These are phyloP conservation scores for Rhizophagus clarus DNA, from an alignment of 192 early-diverging fungal species.

Conservation along the genomic window DNA sequence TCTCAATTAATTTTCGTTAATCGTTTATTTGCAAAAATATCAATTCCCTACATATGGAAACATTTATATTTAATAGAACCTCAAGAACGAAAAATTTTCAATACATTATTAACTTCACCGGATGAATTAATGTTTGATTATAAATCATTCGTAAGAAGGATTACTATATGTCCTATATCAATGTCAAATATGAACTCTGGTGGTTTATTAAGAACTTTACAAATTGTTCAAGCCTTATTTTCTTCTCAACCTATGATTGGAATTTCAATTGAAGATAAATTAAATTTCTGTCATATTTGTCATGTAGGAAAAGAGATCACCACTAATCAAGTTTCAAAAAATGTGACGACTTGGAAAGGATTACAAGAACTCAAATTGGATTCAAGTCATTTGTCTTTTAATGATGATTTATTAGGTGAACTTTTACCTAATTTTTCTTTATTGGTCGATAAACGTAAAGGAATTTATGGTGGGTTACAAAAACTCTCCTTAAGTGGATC, in stretches of 20 bases:
- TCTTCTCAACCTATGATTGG: background rate
- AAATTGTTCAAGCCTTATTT: background rate
- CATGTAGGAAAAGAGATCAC: constrained; percentile 20
- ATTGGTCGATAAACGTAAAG: background rate
- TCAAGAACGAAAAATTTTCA: constrained; percentile 1
- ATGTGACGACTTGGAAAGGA: background rate
- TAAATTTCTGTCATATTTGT: constrained; percentile 25
- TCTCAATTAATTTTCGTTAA: constrained; percentile 7
- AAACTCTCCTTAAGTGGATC: constrained; percentile 14
- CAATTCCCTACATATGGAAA: constrained; percentile 24
- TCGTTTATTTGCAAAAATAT: constrained; percentile 14
- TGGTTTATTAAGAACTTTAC: constrained; percentile 19
- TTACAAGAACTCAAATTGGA: constrained; percentile 13
- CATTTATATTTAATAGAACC: constrained; percentile 29
- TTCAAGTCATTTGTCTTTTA: constrained; percentile 28
- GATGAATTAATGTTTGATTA: constrained; percentile 26
- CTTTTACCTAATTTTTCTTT: background rate
- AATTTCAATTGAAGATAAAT: constrained; percentile 21
- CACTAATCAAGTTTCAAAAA: background rate
- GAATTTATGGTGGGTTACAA: background rate
- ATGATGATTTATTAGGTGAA: constrained; percentile 16
- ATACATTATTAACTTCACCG: background rate
- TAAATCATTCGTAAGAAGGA: background rate
- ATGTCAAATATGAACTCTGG: constrained; percentile 26
- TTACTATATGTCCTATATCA: constrained; percentile 31